Percentiles rank a stretch among this genome's conserved stretches.
Conservation (phyloP, 2,329 filamentous ascomycete genomes). For the Phyllosticta citrichinensis region DNA sequence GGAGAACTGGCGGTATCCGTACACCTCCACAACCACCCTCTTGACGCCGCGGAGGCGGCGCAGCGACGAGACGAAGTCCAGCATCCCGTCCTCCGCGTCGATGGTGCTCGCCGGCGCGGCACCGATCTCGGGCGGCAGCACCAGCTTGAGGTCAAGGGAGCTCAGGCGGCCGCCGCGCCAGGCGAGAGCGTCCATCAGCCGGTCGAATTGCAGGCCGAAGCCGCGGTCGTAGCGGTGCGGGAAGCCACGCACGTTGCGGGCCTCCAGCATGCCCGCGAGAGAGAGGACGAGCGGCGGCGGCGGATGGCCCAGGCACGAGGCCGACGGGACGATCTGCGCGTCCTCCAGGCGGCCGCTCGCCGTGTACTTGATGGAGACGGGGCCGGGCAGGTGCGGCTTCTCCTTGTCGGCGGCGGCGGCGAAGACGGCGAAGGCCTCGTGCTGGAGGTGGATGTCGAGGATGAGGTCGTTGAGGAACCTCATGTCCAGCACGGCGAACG, state of each 20-base stretch:
- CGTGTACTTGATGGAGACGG: neutral
- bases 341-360: neutral
- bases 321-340: neutral
- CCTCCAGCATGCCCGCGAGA: neutral
- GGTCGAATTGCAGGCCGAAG: neutral
- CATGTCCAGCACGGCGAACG: neutral
- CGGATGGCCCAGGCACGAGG: neutral
- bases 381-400: neutral
- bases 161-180: neutral
- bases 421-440: neutral
- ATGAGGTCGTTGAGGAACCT: neutral
- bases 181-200: neutral
- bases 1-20: neutral
- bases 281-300: neutral
- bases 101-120: neutral
- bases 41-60: neutral
- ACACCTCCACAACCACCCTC: neutral
- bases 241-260: neutral
- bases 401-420: neutral
- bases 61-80: neutral
- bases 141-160: neutral
- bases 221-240: neutral
- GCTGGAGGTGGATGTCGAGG: neutral
- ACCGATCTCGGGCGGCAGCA: neutral
- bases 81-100: neutral